Percentiles rank a stretch among this genome's conserved stretches.
phyloP scores from a whole-genome alignment of 345 rosid species.

The Corchorus olitorius region DNA sequence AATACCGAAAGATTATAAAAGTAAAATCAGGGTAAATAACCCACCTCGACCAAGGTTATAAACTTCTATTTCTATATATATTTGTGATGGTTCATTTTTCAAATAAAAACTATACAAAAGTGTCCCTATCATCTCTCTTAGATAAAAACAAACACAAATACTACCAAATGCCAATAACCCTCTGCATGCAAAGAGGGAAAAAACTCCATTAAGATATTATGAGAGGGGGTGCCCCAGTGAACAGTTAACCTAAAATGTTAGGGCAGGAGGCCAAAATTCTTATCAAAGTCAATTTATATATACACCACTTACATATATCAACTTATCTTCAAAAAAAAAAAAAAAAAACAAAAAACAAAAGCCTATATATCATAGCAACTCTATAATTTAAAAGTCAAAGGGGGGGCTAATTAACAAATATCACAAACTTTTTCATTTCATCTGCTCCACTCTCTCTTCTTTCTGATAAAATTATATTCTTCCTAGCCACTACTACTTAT shows the following conservation, averaged over 20 bases:
- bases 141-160: no score
- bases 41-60: no score
- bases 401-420: slow-evolving; percentile 23
- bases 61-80: no score
- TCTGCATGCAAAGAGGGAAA: background rate
- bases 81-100: no score
- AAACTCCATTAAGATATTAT: background rate
- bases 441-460: slow-evolving; percentile 52
- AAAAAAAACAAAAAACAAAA: background rate
- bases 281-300: slow-evolving; percentile 26
- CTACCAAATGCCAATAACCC: background rate
- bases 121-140: no score
- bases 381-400: slow-evolving; percentile 27
- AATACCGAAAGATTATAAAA: no score
- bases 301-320: background rate
- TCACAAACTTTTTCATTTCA: slow-evolving; percentile 32
- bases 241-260: slow-evolving; percentile 16
- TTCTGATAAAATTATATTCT: slow-evolving; percentile 19
- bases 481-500: slow-evolving; percentile 15
- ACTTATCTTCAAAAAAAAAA: slow-evolving; percentile 1
- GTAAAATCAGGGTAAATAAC: no score
- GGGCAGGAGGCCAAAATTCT: slow-evolving; percentile 20
- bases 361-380: slow-evolving; percentile 6
- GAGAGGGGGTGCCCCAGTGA: slow-evolving; percentile 25
- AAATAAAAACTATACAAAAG: no score